phyloP scores from a whole-genome alignment of 2,329 filamentous ascomycete species.

The Ascochyta koolunga region DNA sequence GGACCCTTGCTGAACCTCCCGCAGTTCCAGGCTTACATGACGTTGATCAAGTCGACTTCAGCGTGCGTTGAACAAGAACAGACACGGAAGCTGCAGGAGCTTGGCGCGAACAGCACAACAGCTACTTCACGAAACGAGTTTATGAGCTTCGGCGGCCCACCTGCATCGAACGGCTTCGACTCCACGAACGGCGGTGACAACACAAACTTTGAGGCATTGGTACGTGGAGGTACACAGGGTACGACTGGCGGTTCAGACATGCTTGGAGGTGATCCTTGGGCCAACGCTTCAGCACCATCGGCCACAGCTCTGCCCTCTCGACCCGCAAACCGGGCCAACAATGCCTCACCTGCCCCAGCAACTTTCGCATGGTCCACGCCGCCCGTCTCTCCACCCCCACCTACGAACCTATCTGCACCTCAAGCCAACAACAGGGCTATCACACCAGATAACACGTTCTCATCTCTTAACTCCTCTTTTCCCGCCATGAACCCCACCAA shows the following conservation, averaged over 20 bases:
- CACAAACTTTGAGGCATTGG: slow-evolving; percentile 85
- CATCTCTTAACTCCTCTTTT: slow-evolving; percentile 45
- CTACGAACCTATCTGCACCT: slow-evolving; percentile 30
- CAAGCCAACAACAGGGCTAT: slow-evolving; percentile 52
- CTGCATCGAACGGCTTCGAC: slow-evolving; percentile 62
- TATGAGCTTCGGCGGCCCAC: slow-evolving; percentile 66
- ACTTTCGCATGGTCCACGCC: slow-evolving; percentile 56
- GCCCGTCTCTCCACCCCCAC: slow-evolving; percentile 44
- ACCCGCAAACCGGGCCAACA: slow-evolving; percentile 35
- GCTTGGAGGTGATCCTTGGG: slow-evolving; percentile 54
- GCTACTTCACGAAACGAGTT: slow-evolving; percentile 67
- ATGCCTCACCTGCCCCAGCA: slow-evolving; percentile 44
- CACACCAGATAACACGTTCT: slow-evolving; percentile 59
- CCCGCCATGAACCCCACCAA: slow-evolving; percentile 46
- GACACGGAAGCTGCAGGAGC: slow-evolving; percentile 82
- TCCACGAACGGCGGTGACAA: slow-evolving; percentile 64
- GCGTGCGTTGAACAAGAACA: slow-evolving; percentile 86
- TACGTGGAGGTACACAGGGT: slow-evolving; percentile 72
- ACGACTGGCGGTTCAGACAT: slow-evolving; percentile 45
- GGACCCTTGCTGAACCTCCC: slow-evolving; percentile 85
- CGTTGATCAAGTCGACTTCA: slow-evolving; percentile 81
- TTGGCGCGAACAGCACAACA: slow-evolving; percentile 67
- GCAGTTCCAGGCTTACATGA: slow-evolving; percentile 88
- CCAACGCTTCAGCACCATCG: slow-evolving; percentile 40
- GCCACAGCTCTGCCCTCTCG: slow-evolving; percentile 35